These are phyloP conservation scores for Gossypium stocksii DNA, from an alignment of 345 rosid genomes.

Conservation along the genomic window DNA sequence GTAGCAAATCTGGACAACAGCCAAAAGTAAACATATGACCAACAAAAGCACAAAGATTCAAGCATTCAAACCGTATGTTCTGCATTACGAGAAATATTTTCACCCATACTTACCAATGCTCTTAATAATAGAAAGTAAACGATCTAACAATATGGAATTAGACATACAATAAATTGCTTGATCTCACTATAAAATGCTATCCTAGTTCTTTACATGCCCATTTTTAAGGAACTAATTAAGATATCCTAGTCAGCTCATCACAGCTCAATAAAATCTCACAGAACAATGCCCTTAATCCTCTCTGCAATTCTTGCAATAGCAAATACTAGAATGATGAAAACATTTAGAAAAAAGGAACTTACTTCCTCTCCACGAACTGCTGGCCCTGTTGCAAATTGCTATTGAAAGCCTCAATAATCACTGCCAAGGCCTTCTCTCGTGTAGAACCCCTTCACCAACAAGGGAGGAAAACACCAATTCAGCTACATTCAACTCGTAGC, in stretches of 20 bases:
- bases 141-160: neutral
- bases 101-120: neutral
- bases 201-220: neutral
- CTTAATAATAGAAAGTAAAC: neutral
- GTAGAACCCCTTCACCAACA: conserved; percentile 62
- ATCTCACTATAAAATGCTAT: neutral
- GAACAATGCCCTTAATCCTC: neutral
- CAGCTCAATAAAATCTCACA: neutral
- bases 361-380: conserved; percentile 80
- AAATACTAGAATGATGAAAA: neutral
- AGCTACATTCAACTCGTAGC: neutral
- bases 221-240: neutral
- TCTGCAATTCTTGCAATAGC: neutral
- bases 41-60: neutral
- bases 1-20: conserved; percentile 63
- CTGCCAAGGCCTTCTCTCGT: conserved; percentile 70
- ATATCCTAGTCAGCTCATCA: neutral
- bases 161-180: neutral
- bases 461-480: conserved; percentile 14
- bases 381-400: conserved; percentile 45
- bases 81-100: neutral
- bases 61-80: neutral
- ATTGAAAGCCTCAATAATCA: conserved; percentile 69
- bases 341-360: conserved; percentile 15
- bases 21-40: conserved; percentile 8